Evolutionary conservation across 1,284 basidiomycete genomes (phyloP).

Genomic region (Mycosarcoma maydis): DNA sequence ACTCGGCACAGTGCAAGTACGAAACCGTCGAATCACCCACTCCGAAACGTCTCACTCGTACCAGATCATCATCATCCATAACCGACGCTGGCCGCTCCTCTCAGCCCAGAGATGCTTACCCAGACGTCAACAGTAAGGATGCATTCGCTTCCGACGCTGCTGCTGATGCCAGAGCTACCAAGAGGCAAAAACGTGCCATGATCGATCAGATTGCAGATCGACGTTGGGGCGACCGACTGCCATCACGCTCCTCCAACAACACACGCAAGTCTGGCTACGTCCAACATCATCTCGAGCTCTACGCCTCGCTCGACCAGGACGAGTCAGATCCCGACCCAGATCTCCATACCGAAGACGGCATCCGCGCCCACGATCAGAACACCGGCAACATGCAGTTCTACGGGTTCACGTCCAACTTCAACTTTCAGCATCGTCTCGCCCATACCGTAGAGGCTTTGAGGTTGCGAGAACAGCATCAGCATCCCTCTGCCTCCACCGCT

Average conservation of each 20-base stretch:
- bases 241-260: conserved; percentile 15
- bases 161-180: conserved; percentile 24
- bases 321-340: conserved; percentile 30
- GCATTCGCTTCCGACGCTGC: conserved; percentile 7
- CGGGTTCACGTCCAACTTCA: conserved; percentile 51
- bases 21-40: conserved; percentile 32
- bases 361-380: conserved; percentile 45
- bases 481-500: conserved; percentile 3
- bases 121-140: conserved; percentile 15
- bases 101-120: conserved; percentile 14
- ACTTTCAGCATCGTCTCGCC: conserved; percentile 45
- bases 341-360: conserved; percentile 44
- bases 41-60: conserved; percentile 24
- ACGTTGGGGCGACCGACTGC: conserved; percentile 30
- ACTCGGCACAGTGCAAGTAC: conserved; percentile 46
- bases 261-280: conserved; percentile 35
- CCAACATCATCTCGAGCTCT: conserved; percentile 37
- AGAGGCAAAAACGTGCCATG: conserved; percentile 38
- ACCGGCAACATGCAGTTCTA: conserved; percentile 52
- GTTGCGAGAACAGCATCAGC: conserved; percentile 38
- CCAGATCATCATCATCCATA: conserved; percentile 17
- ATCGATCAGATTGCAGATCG: conserved; percentile 44
- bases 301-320: conserved; percentile 42
- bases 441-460: conserved; percentile 42
- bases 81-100: conserved; percentile 7